Conservation (phyloP, 164 flowering plant species). For the Magnolia officinalis region DNA sequence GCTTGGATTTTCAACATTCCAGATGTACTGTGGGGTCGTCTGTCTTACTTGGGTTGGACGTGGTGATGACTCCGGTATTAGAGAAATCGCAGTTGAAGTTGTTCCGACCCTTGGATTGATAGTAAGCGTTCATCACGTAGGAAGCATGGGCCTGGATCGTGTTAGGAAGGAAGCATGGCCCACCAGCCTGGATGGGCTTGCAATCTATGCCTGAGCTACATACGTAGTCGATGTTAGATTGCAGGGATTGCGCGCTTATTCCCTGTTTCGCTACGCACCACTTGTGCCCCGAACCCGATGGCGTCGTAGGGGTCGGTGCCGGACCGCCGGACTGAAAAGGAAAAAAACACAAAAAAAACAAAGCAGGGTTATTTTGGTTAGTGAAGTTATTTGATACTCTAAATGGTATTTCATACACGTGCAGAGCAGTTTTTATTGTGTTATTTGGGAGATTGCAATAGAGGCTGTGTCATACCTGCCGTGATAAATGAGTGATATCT, state of each 20-base stretch:
- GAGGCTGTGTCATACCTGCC: too few relatives aligned
- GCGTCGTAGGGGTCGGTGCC: slow-evolving; percentile 3
- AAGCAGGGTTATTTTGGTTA: background rate
- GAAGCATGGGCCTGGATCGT: slow-evolving; percentile 3
- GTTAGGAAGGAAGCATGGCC: slow-evolving; percentile 9
- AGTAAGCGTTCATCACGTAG: slow-evolving; percentile 7
- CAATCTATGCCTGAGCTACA: slow-evolving; percentile 8
- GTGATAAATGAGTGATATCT: too few relatives aligned
- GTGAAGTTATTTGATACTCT: too few relatives aligned
- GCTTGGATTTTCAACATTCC: too few relatives aligned
- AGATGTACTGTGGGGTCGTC: background rate
- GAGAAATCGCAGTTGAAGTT: slow-evolving; percentile 59
- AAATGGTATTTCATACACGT: too few relatives aligned
- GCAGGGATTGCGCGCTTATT: background rate
- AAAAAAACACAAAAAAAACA: too few relatives aligned
- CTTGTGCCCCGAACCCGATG: background rate
- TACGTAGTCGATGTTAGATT: background rate
- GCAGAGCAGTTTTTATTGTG: too few relatives aligned
- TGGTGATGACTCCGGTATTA: slow-evolving; percentile 45
- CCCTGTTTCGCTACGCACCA: slow-evolving; percentile 6
- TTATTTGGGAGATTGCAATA: too few relatives aligned
- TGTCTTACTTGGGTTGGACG: slow-evolving; percentile 59
- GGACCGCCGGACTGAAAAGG: background rate
- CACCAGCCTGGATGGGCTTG: background rate
- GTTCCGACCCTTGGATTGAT: slow-evolving; percentile 38